A percentile compares a stretch with the other conserved stretches of the same genome.
Conservation (phyloP, 495 filamentous ascomycete species). For the Aspergillus cristatus region DNA sequence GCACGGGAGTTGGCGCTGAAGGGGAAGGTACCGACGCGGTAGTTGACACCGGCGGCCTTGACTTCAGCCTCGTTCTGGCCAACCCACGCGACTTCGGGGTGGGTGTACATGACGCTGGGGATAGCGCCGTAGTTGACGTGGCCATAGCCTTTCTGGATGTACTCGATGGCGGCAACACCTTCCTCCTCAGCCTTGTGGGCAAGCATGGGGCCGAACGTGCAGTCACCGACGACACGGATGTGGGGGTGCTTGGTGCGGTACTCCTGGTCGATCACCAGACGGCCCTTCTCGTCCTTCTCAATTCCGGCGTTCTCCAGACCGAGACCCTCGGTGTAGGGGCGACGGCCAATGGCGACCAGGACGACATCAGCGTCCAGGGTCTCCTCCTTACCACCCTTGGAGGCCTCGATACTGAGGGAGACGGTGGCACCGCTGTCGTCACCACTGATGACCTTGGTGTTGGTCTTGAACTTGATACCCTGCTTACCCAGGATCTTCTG, state of each 20-base stretch:
- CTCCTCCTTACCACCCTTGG: constrained; percentile 94
- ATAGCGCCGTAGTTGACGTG: constrained; percentile 99
- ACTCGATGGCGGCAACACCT: constrained; percentile 87
- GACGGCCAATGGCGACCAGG: constrained; percentile 90
- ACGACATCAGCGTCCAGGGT: constrained; percentile 90
- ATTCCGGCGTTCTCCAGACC: constrained; percentile 90
- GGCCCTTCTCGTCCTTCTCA: constrained; percentile 87
- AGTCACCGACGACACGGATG: constrained; percentile 94
- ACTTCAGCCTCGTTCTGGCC: constrained; percentile 96
- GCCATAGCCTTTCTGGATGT: constrained; percentile 92
- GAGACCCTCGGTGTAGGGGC: constrained; percentile 87
- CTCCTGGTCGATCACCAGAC: constrained; percentile 93
- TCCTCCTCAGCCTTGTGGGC: constrained; percentile 99
- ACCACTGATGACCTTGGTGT: constrained; percentile 86
- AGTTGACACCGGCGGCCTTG: constrained; percentile 80
- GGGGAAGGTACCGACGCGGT: constrained; percentile 87
- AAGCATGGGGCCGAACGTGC: constrained; percentile 97
- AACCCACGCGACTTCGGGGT: constrained; percentile 98
- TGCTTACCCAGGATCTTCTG: constrained; percentile 95
- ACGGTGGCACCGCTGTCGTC: constrained; percentile 68
- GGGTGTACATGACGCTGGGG: constrained; percentile 98
- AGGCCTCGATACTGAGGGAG: constrained; percentile 75
- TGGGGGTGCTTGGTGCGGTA: constrained; percentile 96
- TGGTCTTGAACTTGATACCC: constrained; percentile 96
- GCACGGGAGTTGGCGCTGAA: constrained; percentile 96